Conservation (phyloP, 148 eudicot species). For the Rhododendron ovatum region DNA sequence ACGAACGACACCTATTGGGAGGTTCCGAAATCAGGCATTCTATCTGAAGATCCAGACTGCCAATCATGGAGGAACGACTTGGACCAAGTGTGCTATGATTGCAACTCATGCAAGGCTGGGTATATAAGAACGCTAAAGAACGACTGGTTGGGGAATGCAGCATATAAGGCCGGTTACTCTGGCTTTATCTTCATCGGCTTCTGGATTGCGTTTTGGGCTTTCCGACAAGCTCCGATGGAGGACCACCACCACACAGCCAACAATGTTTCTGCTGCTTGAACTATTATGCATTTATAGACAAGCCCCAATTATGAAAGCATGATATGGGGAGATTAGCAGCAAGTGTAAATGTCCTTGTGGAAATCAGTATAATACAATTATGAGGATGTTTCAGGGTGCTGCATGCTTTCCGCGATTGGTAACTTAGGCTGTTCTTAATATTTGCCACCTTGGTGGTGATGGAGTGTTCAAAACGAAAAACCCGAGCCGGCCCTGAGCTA, state of each 20-base stretch:
- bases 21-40: not conserved
- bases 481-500: no score
- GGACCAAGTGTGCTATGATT: conserved; percentile 3
- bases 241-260: not conserved
- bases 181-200: not conserved
- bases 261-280: not conserved
- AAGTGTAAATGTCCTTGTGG: not conserved
- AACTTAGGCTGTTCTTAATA: no score
- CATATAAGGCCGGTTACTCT: not conserved
- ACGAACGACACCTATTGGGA: conserved; percentile 9
- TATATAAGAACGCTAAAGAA: not conserved
- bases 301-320: not conserved
- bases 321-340: not conserved
- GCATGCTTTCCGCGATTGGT: no score
- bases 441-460: not conserved
- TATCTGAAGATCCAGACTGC: conserved; percentile 1
- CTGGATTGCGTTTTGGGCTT: not conserved
- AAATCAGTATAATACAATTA: not conserved
- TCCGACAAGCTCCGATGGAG: not conserved
- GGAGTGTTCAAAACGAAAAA: not conserved
- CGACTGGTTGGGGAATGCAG: not conserved
- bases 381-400: no score
- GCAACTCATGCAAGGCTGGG: conserved; percentile 10
- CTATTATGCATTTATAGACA: not conserved
- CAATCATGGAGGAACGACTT: not conserved